phyloP scores from a whole-genome alignment of 2,329 filamentous ascomycete species.

The Emergomyces pasteurianus region DNA sequence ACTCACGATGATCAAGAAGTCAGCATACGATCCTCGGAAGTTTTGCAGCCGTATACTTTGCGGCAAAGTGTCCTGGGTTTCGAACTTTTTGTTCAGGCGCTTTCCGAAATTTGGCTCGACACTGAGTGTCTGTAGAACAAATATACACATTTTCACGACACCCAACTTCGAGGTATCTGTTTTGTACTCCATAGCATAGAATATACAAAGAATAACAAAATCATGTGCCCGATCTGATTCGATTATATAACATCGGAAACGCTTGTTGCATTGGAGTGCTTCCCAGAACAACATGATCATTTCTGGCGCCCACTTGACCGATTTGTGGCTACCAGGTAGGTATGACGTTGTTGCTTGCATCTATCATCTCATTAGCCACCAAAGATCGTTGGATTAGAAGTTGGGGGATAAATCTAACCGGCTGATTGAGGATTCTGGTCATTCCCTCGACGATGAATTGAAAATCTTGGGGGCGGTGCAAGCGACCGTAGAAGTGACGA shows the following conservation, averaged over 20 bases:
- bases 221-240: conserved; percentile 90
- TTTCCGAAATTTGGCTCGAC: conserved; percentile 83
- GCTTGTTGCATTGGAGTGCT: conserved; percentile 90
- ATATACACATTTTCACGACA: conserved; percentile 92
- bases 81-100: conserved; percentile 79
- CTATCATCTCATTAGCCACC: conserved; percentile 21
- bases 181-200: conserved; percentile 85
- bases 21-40: conserved; percentile 82
- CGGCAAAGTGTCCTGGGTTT: conserved; percentile 78
- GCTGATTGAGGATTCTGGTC: conserved; percentile 83
- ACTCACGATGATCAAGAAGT: conserved; percentile 79
- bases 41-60: conserved; percentile 66
- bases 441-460: conserved; percentile 95
- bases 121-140: conserved; percentile 86
- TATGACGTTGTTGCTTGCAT: conserved; percentile 82
- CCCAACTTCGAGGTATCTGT: conserved; percentile 80
- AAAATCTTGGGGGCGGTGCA: conserved; percentile 92
- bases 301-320: conserved; percentile 79
- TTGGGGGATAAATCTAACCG: conserved; percentile 32
- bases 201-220: conserved; percentile 79
- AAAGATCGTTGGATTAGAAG: background rate
- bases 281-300: conserved; percentile 98
- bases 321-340: conserved; percentile 69
- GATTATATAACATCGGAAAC: conserved; percentile 92
- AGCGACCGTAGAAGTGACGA: conserved; percentile 76